Conservation (phyloP, 257 asterid species). For the Vinca minor region DNA sequence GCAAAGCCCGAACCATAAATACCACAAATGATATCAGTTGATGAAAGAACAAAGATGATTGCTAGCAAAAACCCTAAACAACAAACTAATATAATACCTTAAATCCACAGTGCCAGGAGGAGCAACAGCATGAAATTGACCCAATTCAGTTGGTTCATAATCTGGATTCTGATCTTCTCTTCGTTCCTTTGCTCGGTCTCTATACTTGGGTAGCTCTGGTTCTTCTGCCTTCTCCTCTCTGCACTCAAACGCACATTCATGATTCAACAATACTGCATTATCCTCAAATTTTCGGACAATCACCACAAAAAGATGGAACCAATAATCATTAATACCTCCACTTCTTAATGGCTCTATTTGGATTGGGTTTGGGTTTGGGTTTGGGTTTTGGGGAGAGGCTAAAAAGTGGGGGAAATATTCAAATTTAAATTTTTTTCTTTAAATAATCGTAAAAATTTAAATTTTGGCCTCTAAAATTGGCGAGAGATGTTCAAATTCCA, state of each 20-base stretch:
- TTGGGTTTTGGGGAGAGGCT: no score
- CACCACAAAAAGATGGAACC: no score
- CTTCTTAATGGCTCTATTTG: no score
- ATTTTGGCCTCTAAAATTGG: no score
- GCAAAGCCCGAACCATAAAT: constrained; percentile 17
- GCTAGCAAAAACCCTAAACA: neutral
- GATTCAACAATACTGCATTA: no score
- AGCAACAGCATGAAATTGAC: constrained; percentile 89
- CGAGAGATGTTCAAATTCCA: no score
- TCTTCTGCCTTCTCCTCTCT: constrained; percentile 93
- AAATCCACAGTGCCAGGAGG: constrained; percentile 91
- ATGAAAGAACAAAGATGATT: neutral
- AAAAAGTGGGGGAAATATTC: no score
- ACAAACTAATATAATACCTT: constrained; percentile 27
- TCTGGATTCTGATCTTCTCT: constrained; percentile 97
- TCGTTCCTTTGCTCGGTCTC: constrained; percentile 93
- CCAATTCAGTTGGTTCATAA: constrained; percentile 73
- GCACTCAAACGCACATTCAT: neutral
- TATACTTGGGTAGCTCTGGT: constrained; percentile 70
- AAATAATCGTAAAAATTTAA: no score
- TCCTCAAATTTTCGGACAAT: no score
- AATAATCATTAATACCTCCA: no score
- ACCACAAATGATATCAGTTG: neutral
- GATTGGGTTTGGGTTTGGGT: no score
- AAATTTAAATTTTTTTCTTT: no score